Conservation (phyloP, 257 asterid species). For the Coffea eugenioides region DNA sequence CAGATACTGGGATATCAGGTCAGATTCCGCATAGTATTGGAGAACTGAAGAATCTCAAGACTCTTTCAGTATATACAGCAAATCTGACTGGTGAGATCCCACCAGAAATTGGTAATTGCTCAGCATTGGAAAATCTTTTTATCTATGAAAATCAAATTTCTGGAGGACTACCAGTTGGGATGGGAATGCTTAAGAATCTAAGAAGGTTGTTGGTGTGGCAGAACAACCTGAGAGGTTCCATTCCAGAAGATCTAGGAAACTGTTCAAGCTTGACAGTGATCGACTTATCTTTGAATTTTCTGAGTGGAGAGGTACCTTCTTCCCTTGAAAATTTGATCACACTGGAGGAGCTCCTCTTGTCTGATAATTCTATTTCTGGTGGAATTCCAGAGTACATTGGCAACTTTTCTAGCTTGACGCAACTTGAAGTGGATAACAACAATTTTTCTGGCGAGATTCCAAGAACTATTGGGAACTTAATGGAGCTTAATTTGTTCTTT, state of each 20-base stretch:
- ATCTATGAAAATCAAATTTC: slow-evolving; percentile 61
- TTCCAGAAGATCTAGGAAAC: slow-evolving; percentile 58
- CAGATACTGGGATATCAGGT: slow-evolving; percentile 63
- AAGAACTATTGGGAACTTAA: slow-evolving; percentile 46
- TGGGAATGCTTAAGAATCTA: slow-evolving; percentile 49
- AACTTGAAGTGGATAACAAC: slow-evolving; percentile 70
- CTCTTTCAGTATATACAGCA: slow-evolving; percentile 60
- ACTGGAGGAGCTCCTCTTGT: slow-evolving; percentile 68
- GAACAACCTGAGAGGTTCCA: slow-evolving; percentile 48
- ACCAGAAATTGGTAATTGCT: slow-evolving; percentile 51
- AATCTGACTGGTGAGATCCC: slow-evolving; percentile 63
- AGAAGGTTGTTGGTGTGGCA: slow-evolving; percentile 57
- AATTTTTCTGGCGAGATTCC: slow-evolving; percentile 61
- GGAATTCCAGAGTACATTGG: slow-evolving; percentile 53
- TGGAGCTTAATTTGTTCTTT: slow-evolving; percentile 62
- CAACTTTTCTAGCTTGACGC: slow-evolving; percentile 51
- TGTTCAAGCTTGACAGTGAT: slow-evolving; percentile 50
- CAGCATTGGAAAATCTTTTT: slow-evolving; percentile 53
- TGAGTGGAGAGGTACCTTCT: slow-evolving; percentile 54
- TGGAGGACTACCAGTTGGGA: slow-evolving; percentile 54
- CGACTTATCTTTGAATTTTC: slow-evolving; percentile 60
- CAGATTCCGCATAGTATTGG: slow-evolving; percentile 54
- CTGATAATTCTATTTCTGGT: slow-evolving; percentile 55
- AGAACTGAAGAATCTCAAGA: slow-evolving; percentile 53
- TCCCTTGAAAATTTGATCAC: slow-evolving; percentile 36